Conservation (phyloP, 129 eudicot species). For the Kitagawia praeruptora region DNA sequence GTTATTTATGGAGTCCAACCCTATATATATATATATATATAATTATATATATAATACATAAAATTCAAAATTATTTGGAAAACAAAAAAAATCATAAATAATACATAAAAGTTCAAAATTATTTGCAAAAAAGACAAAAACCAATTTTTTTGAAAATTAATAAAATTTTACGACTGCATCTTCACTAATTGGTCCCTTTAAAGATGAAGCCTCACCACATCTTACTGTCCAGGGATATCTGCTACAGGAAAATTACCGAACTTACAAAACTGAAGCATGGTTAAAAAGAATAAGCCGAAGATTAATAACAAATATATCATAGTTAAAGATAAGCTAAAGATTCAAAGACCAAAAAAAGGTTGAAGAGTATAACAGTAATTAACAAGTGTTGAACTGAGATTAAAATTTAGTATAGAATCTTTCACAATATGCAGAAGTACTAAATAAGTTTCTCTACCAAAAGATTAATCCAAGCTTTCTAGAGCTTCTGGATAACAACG, state of each 20-base stretch:
- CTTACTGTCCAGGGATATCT: not conserved
- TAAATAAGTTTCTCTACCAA: constrained; percentile 9
- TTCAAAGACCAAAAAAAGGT: not conserved
- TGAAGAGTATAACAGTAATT: not conserved
- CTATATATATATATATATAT: no score
- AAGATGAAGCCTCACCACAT: no score
- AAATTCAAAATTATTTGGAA: no score
- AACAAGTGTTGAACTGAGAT: not conserved
- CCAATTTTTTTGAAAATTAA: no score
- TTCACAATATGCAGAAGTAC: not conserved
- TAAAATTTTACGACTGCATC: no score
- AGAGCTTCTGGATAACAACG: constrained; percentile 80
- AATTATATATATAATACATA: no score
- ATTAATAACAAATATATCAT: not conserved
- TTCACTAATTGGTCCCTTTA: no score
- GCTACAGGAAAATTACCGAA: not conserved
- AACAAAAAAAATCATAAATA: no score
- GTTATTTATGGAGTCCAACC: no score
- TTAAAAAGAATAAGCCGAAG: not conserved
- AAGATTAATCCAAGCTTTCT: constrained; percentile 10
- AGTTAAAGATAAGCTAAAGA: not conserved
- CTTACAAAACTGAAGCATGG: not conserved
- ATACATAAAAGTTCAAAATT: no score
- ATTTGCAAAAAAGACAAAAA: no score
- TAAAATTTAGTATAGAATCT: not conserved